These are phyloP conservation scores for Exserohilum turcica DNA, from an alignment of 2,329 filamentous ascomycete species.

Conservation along the genomic window DNA sequence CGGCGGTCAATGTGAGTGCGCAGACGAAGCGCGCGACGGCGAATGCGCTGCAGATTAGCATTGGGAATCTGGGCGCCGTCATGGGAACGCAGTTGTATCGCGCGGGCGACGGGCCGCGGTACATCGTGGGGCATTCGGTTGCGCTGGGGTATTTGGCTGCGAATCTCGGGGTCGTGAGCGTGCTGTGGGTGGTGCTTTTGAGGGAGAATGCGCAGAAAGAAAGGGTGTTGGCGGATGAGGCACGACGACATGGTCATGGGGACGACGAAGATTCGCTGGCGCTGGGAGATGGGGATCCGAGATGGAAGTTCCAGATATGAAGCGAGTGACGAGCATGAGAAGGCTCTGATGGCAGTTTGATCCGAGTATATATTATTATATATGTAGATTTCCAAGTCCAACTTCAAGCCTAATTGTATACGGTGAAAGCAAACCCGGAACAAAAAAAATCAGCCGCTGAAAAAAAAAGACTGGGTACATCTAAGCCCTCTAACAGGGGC, in stretches of 20 bases:
- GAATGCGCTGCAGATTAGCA: slow-evolving; percentile 56
- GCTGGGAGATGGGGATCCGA: slow-evolving; percentile 43
- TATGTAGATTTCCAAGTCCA: not conserved
- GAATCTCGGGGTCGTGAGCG: slow-evolving; percentile 41
- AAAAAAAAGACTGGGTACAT: not conserved
- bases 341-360: too few relatives aligned
- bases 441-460: not conserved
- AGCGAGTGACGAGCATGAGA: not conserved
- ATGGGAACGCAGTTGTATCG: slow-evolving; percentile 47
- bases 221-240: slow-evolving; percentile 25
- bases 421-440: too few relatives aligned
- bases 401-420: too few relatives aligned
- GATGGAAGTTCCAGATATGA: slow-evolving; percentile 41
- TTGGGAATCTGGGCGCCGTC: slow-evolving; percentile 56
- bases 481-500: too few relatives aligned
- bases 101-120: slow-evolving; percentile 41
- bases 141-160: slow-evolving; percentile 42
- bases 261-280: slow-evolving; percentile 39
- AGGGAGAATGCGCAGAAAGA: slow-evolving; percentile 42
- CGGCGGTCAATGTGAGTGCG: slow-evolving; percentile 59
- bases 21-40: slow-evolving; percentile 59
- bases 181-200: slow-evolving; percentile 38
- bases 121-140: slow-evolving; percentile 45
- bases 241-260: slow-evolving; percentile 33
- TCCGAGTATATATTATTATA: too few relatives aligned